phyloP scores from a whole-genome alignment of 192 early-diverging fungal species.

The Cladochytrium replicatum region DNA sequence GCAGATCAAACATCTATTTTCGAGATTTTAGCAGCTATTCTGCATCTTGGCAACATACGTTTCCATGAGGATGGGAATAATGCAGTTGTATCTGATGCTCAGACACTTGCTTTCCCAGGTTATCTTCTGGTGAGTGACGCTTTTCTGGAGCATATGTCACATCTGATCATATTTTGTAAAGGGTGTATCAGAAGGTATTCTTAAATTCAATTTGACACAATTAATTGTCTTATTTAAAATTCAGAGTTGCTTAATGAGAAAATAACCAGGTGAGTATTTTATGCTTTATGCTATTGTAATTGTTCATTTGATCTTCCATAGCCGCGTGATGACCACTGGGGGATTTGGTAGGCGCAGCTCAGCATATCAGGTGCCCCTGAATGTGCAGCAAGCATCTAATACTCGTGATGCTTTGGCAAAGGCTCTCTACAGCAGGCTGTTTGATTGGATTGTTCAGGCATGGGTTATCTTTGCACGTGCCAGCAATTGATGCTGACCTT shows the following conservation, averaged over 20 bases:
- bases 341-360: conserved; percentile 42
- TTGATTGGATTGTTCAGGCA: conserved; percentile 91
- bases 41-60: conserved; percentile 92
- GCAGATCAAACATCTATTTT: conserved; percentile 80
- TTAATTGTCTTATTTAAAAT: too few species aligned
- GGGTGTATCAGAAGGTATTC: too few species aligned
- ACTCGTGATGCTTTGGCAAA: conserved; percentile 91
- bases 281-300: not conserved
- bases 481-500: not conserved
- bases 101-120: conserved; percentile 44
- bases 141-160: too few species aligned
- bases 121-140: conserved; percentile 28
- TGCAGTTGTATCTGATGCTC: conserved; percentile 35
- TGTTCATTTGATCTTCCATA: conserved; percentile 1
- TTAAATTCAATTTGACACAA: too few species aligned
- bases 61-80: conserved; percentile 73
- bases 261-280: conserved; percentile 20
- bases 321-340: conserved; percentile 38
- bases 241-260: conserved; percentile 26
- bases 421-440: conserved; percentile 77
- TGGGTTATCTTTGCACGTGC: conserved; percentile 4
- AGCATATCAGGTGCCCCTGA: conserved; percentile 71
- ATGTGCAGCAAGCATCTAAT: conserved; percentile 76
- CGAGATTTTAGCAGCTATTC: conserved; percentile 82
- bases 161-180: too few species aligned